Evolutionary conservation across 1,284 basidiomycete species (phyloP).

Genomic region (Trametes polyzona): DNA sequence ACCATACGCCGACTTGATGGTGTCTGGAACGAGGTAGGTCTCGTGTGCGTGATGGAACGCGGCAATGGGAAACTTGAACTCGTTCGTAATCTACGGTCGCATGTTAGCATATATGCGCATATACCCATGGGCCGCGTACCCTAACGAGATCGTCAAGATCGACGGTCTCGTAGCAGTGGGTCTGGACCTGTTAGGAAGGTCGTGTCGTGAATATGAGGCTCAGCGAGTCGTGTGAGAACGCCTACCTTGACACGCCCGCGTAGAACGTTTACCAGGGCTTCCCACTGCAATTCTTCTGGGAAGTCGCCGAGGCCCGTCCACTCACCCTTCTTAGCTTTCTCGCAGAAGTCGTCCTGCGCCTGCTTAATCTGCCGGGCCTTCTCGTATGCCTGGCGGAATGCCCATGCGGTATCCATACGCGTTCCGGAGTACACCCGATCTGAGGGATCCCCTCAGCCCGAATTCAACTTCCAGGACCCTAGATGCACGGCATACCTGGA

Average conservation of each 20-base stretch:
- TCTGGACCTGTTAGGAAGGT: slow-evolving; percentile 57
- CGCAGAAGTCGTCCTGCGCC: slow-evolving; percentile 76
- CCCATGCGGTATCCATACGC: slow-evolving; percentile 69
- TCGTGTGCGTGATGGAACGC: slow-evolving; percentile 90
- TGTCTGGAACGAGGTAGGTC: slow-evolving; percentile 83
- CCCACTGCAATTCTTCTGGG: slow-evolving; percentile 83
- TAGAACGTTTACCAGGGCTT: slow-evolving; percentile 88
- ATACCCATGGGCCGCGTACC: too few species aligned
- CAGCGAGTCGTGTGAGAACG: not conserved
- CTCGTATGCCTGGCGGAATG: slow-evolving; percentile 64
- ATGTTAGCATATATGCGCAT: not conserved
- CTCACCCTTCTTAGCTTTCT: slow-evolving; percentile 55
- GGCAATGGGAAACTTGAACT: slow-evolving; percentile 83
- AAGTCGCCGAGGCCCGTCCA: slow-evolving; percentile 68
- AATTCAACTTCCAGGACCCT: not conserved
- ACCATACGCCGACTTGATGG: slow-evolving; percentile 73
- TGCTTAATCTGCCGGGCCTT: slow-evolving; percentile 76
- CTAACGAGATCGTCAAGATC: slow-evolving; percentile 60
- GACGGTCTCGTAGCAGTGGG: slow-evolving; percentile 61
- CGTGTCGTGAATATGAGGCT: not conserved
- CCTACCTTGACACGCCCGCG: slow-evolving; percentile 74
- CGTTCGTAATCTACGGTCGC: slow-evolving; percentile 58
- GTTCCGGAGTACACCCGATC: slow-evolving; percentile 43
- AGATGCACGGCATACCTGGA: slow-evolving; percentile 29
- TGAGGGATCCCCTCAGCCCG: not conserved